Conservation (phyloP, 2,329 filamentous ascomycete species). For the Aspergillus puulaauensis region DNA sequence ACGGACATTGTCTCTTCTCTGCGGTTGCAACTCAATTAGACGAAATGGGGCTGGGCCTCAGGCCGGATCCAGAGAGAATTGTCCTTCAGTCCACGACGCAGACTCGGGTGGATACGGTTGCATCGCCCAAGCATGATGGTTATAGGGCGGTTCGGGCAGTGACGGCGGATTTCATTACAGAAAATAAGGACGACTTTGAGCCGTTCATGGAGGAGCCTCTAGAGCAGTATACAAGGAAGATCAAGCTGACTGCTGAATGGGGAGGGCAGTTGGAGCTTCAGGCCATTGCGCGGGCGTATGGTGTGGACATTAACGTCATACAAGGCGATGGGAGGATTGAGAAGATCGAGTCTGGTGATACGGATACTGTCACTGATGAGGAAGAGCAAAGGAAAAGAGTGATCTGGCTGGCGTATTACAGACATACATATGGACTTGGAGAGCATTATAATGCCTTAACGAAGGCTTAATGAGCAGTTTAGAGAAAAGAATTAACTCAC, state of each 20-base stretch:
- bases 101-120: slow-evolving; percentile 33
- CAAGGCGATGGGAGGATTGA: slow-evolving; percentile 79
- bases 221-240: slow-evolving; percentile 69
- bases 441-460: slow-evolving; percentile 95
- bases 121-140: slow-evolving; percentile 39
- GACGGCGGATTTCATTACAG: slow-evolving; percentile 74
- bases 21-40: slow-evolving; percentile 82
- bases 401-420: slow-evolving; percentile 93
- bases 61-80: slow-evolving; percentile 37
- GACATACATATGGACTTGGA: slow-evolving; percentile 88
- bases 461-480: slow-evolving; percentile 30
- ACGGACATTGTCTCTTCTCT: slow-evolving; percentile 94
- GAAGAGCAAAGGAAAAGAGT: slow-evolving; percentile 53
- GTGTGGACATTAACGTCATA: slow-evolving; percentile 77
- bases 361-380: slow-evolving; percentile 35
- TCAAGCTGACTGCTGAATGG: slow-evolving; percentile 90
- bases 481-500: not conserved
- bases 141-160: slow-evolving; percentile 69
- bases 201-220: slow-evolving; percentile 84
- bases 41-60: slow-evolving; percentile 43
- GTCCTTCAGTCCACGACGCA: slow-evolving; percentile 30
- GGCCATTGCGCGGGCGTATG: slow-evolving; percentile 79
- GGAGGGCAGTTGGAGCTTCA: slow-evolving; percentile 88
- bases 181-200: slow-evolving; percentile 75
- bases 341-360: slow-evolving; percentile 61